Base-by-base conservation (phyloP, 139 green algal species). In the Diplosphaera chodatii region DNA sequence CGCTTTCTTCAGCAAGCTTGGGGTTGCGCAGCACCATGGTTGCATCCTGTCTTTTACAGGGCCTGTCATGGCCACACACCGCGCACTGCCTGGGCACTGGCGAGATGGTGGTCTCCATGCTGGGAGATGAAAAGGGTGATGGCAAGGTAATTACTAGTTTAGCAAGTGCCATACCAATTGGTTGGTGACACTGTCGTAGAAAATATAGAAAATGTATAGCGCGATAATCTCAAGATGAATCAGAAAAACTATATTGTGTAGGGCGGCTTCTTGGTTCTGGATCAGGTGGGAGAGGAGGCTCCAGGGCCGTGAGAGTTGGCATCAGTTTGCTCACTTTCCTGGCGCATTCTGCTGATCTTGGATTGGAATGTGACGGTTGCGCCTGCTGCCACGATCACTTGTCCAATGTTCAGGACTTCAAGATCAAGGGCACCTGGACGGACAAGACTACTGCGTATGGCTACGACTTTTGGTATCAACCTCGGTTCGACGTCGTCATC, bases 401-500 rank as follows among this genome's bases (percentile, higher is more conserved):
- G n/a, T n/a, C n/a, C n/a, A n/a, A n/a, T n/a, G n/a, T 59, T 3
- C 48, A 81, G 23, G 76, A 92, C 25, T 83, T 95, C 63, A 85
- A 87, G 71, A 78, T 86, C 0, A 92, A 91, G 80, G 84, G 84
- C 40, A 78, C 62, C n/a, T 94, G 89, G 89, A 72, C 56, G 1
- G 62, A 74, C 10, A 63, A 86, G 30, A 78, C 71, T 18, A 84
- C 80, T 0, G 56, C 77, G 20, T 95, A 78, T 64, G 90, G 89
- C 25, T 95, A 94, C 67, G 89, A 94, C 75, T 95, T 90, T 70
- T 95, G 87, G 84, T 96, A 96, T 78, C 91, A 96, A 84, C 91
- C 91, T 0, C 73, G 83, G 8, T 81, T 89, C 71, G 91, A 96
- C 65, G 83, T 96, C 29, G 87, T 96, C 78, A 65, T 96, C 33